phyloP scores from a whole-genome alignment of 495 filamentous ascomycete species.

The Choiromyces venosus region DNA sequence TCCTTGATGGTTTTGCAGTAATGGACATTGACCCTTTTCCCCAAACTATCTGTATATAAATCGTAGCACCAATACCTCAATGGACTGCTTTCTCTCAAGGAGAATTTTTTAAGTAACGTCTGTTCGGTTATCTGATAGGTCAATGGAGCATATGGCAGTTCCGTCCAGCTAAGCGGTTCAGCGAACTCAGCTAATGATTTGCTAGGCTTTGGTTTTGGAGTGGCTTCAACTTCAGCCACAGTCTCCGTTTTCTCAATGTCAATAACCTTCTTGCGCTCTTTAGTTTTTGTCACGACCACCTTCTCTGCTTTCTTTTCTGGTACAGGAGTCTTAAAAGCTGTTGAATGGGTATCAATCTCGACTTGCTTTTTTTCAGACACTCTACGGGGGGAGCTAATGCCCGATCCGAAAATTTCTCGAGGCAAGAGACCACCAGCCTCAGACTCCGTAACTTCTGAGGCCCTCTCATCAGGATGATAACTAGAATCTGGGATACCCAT shows the following conservation, averaged over 20 bases:
- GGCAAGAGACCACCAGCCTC: not conserved
- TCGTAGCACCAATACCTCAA: constrained; percentile 2
- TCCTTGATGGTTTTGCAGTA: constrained; percentile 65
- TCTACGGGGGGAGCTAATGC: not conserved
- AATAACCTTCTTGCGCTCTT: not conserved
- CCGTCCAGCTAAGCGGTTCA: not conserved
- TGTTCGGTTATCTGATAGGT: not conserved
- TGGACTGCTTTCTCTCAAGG: not conserved
- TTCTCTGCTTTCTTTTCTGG: not conserved
- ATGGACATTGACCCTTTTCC: constrained; percentile 51
- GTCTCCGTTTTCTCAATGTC: not conserved
- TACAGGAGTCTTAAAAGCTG: not conserved
- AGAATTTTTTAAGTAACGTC: not conserved
- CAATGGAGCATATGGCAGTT: not conserved
- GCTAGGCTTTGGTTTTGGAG: not conserved
- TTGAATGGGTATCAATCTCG: not conserved
- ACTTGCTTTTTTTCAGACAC: not conserved
- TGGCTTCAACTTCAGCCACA: not conserved
- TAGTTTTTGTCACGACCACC: not conserved
- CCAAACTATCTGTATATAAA: not conserved
- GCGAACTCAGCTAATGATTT: not conserved
- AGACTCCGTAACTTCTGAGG: not conserved
- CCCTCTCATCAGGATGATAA: not conserved
- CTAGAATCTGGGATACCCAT: not conserved
- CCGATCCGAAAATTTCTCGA: not conserved